phyloP scores from a whole-genome alignment of 1,284 basidiomycete genomes.

The Flammula alnicola region DNA sequence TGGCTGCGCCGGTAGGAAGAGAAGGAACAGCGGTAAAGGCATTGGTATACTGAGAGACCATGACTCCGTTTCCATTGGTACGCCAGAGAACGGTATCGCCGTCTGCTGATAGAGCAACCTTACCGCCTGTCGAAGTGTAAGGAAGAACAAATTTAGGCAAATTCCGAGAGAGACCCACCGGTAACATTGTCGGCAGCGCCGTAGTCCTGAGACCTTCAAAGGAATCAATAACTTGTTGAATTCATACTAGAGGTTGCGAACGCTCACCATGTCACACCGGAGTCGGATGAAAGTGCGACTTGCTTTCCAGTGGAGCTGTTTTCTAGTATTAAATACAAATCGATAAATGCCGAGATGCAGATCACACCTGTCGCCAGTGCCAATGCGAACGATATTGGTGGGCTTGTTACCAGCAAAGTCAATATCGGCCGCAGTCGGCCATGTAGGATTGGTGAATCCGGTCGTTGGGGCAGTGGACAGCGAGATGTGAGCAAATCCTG shows the following conservation, averaged over 20 bases:
- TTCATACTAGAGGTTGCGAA: no score
- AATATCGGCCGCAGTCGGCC: conserved; percentile 55
- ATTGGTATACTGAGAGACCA: conserved; percentile 55
- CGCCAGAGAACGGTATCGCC: conserved; percentile 63
- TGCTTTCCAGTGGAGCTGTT: conserved; percentile 51
- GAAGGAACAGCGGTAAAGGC: conserved; percentile 53
- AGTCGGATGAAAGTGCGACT: conserved; percentile 58
- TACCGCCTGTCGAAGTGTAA: conserved; percentile 43
- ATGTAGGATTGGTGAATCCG: conserved; percentile 52
- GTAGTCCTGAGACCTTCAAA: conserved; percentile 49
- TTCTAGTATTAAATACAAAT: not conserved
- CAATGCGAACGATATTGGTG: conserved; percentile 56
- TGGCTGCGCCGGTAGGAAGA: conserved; percentile 54
- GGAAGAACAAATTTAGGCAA: not conserved
- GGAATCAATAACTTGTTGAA: not conserved
- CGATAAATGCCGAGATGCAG: not conserved
- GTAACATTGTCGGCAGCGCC: conserved; percentile 54
- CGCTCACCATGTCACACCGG: conserved; percentile 53
- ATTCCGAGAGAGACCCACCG: conserved; percentile 28
- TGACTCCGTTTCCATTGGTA: conserved; percentile 50
- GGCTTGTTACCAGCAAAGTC: conserved; percentile 64
- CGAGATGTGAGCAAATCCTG: conserved; percentile 56
- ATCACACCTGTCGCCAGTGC: conserved; percentile 48
- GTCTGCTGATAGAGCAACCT: conserved; percentile 62
- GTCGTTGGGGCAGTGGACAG: conserved; percentile 48